Base-by-base conservation (phyloP, 331 rosid genomes). In the Rosa hybrid region DNA sequence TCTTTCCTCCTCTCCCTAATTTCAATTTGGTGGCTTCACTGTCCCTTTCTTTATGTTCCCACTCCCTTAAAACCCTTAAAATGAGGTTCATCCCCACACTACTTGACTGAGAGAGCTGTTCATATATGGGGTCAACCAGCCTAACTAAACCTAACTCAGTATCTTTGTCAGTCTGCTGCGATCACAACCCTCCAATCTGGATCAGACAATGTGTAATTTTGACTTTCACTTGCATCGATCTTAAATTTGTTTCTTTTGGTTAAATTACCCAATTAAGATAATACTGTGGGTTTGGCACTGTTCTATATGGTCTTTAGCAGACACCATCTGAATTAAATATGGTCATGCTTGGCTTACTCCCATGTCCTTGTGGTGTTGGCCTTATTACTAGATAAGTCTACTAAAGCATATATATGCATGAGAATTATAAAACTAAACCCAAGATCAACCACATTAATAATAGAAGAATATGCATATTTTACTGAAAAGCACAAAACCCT, bases 161-260 rank as follows among this genome's bases (percentile, higher is more conserved):
- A 90, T 91, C 96, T 87, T 10, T 91, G 90, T 88, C 92, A 87
- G 85, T 71, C 87, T 82, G 81, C 50, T 84, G 79, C 71, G 90
- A 92, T 90, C 96, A 87, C 85, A 91, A 92, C 87, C 90, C 64
- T 92, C 96, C 98, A 91, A 85, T 75, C 44, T 4, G 76, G 57
- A 86, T 88, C 96, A 87, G 90, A 92, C 97, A 91, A 82, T 78
- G 84, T 82, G 86, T 68, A 84, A 86, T 88, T 88, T 94, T 89
- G 94, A 91, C 92, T 86, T 90, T 84, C 88, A 75, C 84, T 80
- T 76, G 80, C 80, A 65, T 63, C 85, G 30, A 71, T 74, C 76
- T 63, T 64, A 8, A n/a, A 59, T 23, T 23, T 59, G 0, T 57
- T 57, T 59, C 9, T 65, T 77, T 76, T 70, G 71, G 77, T 80